A percentile compares a stretch with the other conserved stretches of the same genome.
Evolutionary conservation across 805 yeast species (phyloP).

Genomic region (Kuraishia piskuri): DNA sequence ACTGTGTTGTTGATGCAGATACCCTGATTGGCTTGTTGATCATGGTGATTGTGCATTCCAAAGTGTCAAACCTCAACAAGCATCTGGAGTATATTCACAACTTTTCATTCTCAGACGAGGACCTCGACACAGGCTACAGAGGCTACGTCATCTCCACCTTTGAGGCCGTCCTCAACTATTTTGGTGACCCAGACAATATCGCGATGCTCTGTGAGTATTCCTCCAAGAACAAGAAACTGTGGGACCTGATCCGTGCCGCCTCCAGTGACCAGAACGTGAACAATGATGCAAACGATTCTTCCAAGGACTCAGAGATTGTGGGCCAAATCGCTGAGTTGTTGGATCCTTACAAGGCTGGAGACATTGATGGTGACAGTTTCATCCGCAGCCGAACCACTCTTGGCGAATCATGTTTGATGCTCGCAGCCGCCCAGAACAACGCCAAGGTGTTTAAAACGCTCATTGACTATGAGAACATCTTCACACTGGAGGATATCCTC

Average conservation of each 20-base stretch:
- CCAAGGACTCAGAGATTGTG: slow-evolving; percentile 9
- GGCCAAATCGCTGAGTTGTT: slow-evolving; percentile 9
- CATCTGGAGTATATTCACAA: slow-evolving; percentile 60
- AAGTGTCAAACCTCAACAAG: slow-evolving; percentile 46
- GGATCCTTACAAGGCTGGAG: slow-evolving; percentile 5
- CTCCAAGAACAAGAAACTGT: slow-evolving; percentile 38
- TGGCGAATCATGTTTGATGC: slow-evolving; percentile 69
- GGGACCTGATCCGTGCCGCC: slow-evolving; percentile 36
- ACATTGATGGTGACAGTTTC: slow-evolving; percentile 12
- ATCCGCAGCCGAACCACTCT: slow-evolving; percentile 31
- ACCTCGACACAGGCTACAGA: slow-evolving; percentile 44
- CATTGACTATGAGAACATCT: slow-evolving; percentile 35
- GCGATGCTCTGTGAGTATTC: slow-evolving; percentile 33
- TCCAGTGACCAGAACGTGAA: slow-evolving; percentile 14
- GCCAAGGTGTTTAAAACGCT: slow-evolving; percentile 35
- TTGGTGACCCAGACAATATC: slow-evolving; percentile 30
- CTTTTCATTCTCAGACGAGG: slow-evolving; percentile 38
- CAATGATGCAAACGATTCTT: slow-evolving; percentile 11
- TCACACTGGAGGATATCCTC: slow-evolving; percentile 58
- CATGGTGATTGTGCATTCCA: slow-evolving; percentile 59
- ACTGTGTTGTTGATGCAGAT: slow-evolving; percentile 64
- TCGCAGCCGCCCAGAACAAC: slow-evolving; percentile 46
- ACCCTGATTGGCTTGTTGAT: slow-evolving; percentile 64
- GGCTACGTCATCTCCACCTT: slow-evolving; percentile 79
- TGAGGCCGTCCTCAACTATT: slow-evolving; percentile 70